These are phyloP conservation scores for Leccinellum albellum DNA, from an alignment of 768 basidiomycete species.

Conservation along the genomic window DNA sequence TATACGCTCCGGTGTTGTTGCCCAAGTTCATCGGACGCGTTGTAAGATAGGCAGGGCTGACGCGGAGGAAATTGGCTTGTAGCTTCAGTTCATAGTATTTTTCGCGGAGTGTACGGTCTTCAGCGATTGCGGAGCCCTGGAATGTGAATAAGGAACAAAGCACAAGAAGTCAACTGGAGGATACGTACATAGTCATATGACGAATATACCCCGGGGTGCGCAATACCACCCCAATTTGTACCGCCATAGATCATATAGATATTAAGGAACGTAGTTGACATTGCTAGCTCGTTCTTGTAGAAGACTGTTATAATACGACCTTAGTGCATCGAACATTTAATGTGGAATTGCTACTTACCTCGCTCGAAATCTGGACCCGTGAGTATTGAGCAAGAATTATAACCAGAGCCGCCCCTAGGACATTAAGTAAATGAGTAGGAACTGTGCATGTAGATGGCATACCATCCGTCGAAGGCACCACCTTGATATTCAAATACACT, in stretches of 20 bases:
- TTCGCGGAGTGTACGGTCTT: constrained; percentile 49
- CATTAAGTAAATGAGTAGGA: not conserved
- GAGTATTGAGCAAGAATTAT: constrained; percentile 16
- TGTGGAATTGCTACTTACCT: constrained; percentile 6
- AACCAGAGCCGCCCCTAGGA: constrained; percentile 24
- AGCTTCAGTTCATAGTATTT: constrained; percentile 53
- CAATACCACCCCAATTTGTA: constrained; percentile 58
- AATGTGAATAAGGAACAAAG: not conserved
- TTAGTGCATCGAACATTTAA: constrained; percentile 3
- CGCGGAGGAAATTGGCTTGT: constrained; percentile 48
- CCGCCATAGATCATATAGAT: constrained; percentile 62
- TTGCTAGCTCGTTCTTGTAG: constrained; percentile 21
- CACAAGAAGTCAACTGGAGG: not conserved
- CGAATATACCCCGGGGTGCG: constrained; percentile 54
- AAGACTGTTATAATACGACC: constrained; percentile 4
- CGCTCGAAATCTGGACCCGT: constrained; percentile 25
- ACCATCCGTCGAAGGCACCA: constrained; percentile 53
- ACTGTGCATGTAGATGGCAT: constrained; percentile 30
- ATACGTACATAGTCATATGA: constrained; percentile 55
- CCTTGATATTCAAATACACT: constrained; percentile 32
- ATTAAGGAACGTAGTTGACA: constrained; percentile 28
- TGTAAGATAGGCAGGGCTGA: constrained; percentile 49
- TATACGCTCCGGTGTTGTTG: constrained; percentile 42
- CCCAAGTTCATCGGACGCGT: constrained; percentile 41
- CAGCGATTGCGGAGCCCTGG: constrained; percentile 48